A percentile compares a stretch with the other conserved stretches of the same genome.
Conservation (phyloP, 176 grass and related monocot species). For the Musa beccarii region DNA sequence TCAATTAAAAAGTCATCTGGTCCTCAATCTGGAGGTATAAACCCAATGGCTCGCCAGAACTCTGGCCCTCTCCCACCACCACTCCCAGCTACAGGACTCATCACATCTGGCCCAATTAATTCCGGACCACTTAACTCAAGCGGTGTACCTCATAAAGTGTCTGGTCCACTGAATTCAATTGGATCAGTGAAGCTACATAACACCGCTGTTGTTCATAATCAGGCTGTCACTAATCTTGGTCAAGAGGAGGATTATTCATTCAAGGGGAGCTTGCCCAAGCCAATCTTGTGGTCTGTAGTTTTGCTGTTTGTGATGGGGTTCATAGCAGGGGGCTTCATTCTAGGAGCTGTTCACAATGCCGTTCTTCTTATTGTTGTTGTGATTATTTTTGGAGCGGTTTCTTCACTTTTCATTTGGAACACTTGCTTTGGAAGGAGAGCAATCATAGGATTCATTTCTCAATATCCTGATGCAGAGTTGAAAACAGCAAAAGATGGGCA, state of each 20-base stretch:
- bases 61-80: slow-evolving; percentile 8
- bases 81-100: slow-evolving; percentile 9
- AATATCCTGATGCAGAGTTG: slow-evolving; percentile 10
- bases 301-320: slow-evolving; percentile 20
- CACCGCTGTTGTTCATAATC: slow-evolving; percentile 2
- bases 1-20: slow-evolving; percentile 15
- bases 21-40: slow-evolving; percentile 13
- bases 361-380: slow-evolving; percentile 17
- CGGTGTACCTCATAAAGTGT: slow-evolving; percentile 3
- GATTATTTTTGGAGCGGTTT: slow-evolving; percentile 11
- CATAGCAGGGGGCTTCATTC: slow-evolving; percentile 18
- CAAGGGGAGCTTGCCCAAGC: slow-evolving; percentile 12
- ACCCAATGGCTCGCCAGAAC: slow-evolving; percentile 11
- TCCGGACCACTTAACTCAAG: slow-evolving; percentile 13
- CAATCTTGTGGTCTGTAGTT: slow-evolving; percentile 10
- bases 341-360: slow-evolving; percentile 12
- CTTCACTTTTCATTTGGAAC: slow-evolving; percentile 17
- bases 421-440: slow-evolving; percentile 6
- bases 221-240: slow-evolving; percentile 13
- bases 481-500: slow-evolving; percentile 16
- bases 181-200: slow-evolving; percentile 8
- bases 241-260: slow-evolving; percentile 12
- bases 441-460: slow-evolving; percentile 3
- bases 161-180: slow-evolving; percentile 3
- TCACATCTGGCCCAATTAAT: slow-evolving; percentile 19